Evolutionary conservation across 1,139 yeast genomes (phyloP), one percentile per base, ranked within the genome.

Genomic region (Geotrichum reessii): DNA sequence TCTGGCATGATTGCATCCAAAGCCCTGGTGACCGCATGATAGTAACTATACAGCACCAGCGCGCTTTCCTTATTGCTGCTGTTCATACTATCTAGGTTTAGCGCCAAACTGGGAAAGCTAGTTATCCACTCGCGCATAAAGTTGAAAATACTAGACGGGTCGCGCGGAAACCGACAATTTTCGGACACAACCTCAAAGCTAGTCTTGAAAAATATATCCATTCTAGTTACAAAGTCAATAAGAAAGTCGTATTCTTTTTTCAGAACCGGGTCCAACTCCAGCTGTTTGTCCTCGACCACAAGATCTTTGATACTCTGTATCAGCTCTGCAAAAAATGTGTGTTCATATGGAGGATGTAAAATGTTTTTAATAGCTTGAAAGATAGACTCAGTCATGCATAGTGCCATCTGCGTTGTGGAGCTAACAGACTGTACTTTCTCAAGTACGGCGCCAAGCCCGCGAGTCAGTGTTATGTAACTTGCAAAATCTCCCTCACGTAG

Each of bases 1-100:
- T 75, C 78, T 9, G 78, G 74, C 61, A 74, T 73, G 37, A 75
- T 62, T 0, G 77, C 75, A 57, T 71, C 74, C 46, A 71, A 57
- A 1, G 68, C 67, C 17, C 68, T 61, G 0, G 71, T 69, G 50
- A 67, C 69, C 1, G 76, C 74, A 52, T 72, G 75, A 61, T 66
- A 74, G 63, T 73, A 75, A 1, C 71, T 63, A 54, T 70, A 69
- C n/a, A 75, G 63, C 12, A 73, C 63, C 33, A 64, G 48, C 22
- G 55, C 54, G 14, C 48, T 52, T 17, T 47, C 56, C 42, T 37
- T 37, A 59, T 57, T 52, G 19, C 44, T 48, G 55, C 25, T 53
- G 49, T 28, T 50, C 54, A 56, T 12, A 24, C 37, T 27, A 7
- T 59, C 60, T 8, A 62, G 28, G 28, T 51, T 19, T 49, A 66